These are phyloP conservation scores for Triangularia setosa DNA, from an alignment of 2,329 filamentous ascomycete genomes.

Conservation along the genomic window DNA sequence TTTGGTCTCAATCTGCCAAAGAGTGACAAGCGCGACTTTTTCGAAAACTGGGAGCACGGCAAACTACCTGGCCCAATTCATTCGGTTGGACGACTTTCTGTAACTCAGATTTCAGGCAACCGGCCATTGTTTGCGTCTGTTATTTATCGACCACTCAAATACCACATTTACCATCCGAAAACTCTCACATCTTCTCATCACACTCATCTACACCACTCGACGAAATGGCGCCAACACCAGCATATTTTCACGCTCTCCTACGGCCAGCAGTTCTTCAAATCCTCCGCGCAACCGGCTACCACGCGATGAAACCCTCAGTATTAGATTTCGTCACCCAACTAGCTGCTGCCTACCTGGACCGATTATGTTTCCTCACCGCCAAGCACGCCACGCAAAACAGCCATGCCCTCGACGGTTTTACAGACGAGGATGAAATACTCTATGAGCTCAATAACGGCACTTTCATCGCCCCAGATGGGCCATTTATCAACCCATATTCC, in stretches of 20 bases:
- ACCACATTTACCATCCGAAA: background rate
- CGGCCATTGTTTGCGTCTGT: background rate
- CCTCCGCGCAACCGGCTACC: conserved; percentile 85
- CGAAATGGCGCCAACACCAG: conserved; percentile 43
- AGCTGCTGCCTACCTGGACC: conserved; percentile 71
- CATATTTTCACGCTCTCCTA: conserved; percentile 69
- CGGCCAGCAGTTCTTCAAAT: conserved; percentile 87
- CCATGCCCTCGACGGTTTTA: conserved; percentile 35
- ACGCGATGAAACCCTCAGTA: conserved; percentile 74
- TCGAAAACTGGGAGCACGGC: too few relatives aligned
- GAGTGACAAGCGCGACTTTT: too few relatives aligned
- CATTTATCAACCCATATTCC: background rate
- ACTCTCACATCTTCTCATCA: background rate
- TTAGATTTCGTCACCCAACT: conserved; percentile 87
- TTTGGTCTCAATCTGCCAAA: background rate
- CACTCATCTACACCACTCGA: background rate
- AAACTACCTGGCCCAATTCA: too few relatives aligned
- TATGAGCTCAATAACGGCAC: background rate
- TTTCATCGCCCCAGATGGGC: background rate
- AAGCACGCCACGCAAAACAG: conserved; percentile 68
- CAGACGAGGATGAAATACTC: background rate
- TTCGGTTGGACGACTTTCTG: too few relatives aligned
- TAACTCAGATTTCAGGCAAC: background rate
- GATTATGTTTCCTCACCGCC: conserved; percentile 70
- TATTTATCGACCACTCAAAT: background rate